Conservation (phyloP, 192 early-diverging fungal genomes). For the Rhizophagus sp. region DNA sequence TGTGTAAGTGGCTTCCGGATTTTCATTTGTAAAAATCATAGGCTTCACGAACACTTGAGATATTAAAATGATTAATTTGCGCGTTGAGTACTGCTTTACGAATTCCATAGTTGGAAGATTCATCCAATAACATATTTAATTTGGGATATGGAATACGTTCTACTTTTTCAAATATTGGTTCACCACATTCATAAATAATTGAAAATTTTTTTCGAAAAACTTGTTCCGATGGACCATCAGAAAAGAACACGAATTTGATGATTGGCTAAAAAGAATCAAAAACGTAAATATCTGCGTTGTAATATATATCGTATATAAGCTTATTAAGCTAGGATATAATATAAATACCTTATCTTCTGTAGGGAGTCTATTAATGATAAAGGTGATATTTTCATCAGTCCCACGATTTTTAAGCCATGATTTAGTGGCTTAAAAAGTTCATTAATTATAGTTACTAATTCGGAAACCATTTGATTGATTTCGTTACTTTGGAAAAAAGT, state of each 20-base stretch:
- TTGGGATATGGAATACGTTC: not conserved
- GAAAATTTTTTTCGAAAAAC: not conserved
- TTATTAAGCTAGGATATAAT: not conserved
- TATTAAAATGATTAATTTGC: not conserved
- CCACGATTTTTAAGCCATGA: too few species aligned
- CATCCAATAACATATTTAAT: not conserved
- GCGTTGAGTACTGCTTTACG: not conserved
- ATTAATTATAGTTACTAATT: too few species aligned
- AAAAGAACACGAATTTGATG: not conserved
- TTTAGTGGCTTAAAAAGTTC: too few species aligned
- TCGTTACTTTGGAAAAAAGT: too few species aligned
- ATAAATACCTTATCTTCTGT: not conserved
- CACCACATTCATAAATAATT: not conserved
- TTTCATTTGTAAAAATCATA: not conserved
- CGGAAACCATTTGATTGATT: too few species aligned
- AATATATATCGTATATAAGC: too few species aligned
- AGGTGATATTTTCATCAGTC: too few species aligned
- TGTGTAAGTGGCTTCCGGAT: not conserved
- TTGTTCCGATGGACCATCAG: not conserved
- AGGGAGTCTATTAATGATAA: too few species aligned
- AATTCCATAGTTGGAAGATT: not conserved
- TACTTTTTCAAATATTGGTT: not conserved
- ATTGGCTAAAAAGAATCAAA: not conserved
- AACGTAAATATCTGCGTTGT: too few species aligned
- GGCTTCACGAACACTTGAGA: not conserved